Evolutionary conservation across 2,329 filamentous ascomycete genomes (phyloP).

Genomic region (Parafenestella ontariensis): DNA sequence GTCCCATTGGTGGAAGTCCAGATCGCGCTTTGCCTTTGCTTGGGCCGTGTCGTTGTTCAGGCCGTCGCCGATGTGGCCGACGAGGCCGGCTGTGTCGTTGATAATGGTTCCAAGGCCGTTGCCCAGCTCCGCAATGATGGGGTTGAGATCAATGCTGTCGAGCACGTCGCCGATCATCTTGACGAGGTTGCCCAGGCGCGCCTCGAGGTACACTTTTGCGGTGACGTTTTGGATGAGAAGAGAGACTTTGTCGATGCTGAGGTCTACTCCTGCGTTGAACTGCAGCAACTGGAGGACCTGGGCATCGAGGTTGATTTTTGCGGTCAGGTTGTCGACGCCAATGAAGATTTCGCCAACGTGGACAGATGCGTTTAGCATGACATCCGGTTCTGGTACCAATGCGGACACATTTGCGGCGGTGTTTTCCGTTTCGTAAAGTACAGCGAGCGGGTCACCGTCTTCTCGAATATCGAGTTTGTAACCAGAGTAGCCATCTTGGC

Average conservation of each 20-base stretch:
- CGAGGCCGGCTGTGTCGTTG: constrained; percentile 44
- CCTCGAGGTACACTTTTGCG: constrained; percentile 66
- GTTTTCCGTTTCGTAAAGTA: constrained; percentile 62
- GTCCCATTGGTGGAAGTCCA: constrained; percentile 53
- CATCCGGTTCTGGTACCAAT: constrained; percentile 60
- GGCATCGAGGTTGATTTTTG: constrained; percentile 66
- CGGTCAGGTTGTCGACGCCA: constrained; percentile 65
- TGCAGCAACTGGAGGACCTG: constrained; percentile 65
- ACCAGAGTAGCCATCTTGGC: constrained; percentile 61
- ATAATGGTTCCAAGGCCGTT: constrained; percentile 58
- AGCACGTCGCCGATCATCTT: constrained; percentile 66
- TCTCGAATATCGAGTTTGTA: constrained; percentile 59
- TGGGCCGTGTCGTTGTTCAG: constrained; percentile 16
- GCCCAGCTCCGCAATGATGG: constrained; percentile 63
- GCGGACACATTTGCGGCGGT: constrained; percentile 53
- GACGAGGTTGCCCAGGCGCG: constrained; percentile 66
- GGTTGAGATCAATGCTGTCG: constrained; percentile 66
- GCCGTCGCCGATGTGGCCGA: constrained; percentile 33
- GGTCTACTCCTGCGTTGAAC: constrained; percentile 68
- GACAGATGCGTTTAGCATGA: constrained; percentile 66
- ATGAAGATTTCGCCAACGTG: constrained; percentile 66
- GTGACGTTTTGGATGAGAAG: constrained; percentile 65
- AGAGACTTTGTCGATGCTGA: constrained; percentile 63
- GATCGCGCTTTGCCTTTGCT: constrained; percentile 32
- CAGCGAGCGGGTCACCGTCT: constrained; percentile 59